Conservation (phyloP, 768 basidiomycete species). For the Obba rivulosa region DNA sequence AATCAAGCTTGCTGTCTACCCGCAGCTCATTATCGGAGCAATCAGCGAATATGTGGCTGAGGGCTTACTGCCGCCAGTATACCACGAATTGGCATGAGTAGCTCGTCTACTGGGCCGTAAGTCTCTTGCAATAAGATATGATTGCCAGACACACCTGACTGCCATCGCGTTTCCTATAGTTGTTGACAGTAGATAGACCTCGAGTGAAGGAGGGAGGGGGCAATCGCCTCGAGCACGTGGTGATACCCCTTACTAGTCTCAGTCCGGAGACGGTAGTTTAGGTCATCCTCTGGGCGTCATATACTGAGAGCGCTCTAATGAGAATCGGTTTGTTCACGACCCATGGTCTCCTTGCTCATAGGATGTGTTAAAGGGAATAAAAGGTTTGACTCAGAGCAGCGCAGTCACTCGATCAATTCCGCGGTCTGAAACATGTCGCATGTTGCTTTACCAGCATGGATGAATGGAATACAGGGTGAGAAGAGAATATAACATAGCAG, state of each 20-base stretch:
- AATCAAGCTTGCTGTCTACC: conserved; percentile 51
- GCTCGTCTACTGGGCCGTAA: conserved; percentile 40
- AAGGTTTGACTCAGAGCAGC: too few relatives aligned
- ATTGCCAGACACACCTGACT: not conserved
- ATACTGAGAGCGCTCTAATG: too few relatives aligned
- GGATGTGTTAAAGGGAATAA: too few relatives aligned
- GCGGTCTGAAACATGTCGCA: conserved; percentile 41
- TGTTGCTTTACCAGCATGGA: conserved; percentile 44
- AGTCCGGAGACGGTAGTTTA: too few relatives aligned
- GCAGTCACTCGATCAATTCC: not conserved
- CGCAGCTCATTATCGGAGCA: not conserved
- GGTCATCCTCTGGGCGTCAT: conserved; percentile 14
- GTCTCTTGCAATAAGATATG: not conserved
- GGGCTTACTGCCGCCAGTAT: conserved; percentile 58
- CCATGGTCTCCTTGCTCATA: too few relatives aligned
- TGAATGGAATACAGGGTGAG: conserved; percentile 43
- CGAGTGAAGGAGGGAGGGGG: not conserved
- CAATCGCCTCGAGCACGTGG: too few relatives aligned
- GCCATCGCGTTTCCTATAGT: not conserved
- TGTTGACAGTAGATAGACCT: not conserved
- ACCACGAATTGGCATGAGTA: conserved; percentile 91
- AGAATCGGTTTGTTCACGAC: too few relatives aligned
- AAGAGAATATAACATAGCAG: conserved; percentile 33
- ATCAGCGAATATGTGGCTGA: not conserved
- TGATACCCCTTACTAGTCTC: too few relatives aligned